These are phyloP conservation scores for Fomes fomentarius DNA, from an alignment of 1,284 basidiomycete genomes.

Conservation along the genomic window DNA sequence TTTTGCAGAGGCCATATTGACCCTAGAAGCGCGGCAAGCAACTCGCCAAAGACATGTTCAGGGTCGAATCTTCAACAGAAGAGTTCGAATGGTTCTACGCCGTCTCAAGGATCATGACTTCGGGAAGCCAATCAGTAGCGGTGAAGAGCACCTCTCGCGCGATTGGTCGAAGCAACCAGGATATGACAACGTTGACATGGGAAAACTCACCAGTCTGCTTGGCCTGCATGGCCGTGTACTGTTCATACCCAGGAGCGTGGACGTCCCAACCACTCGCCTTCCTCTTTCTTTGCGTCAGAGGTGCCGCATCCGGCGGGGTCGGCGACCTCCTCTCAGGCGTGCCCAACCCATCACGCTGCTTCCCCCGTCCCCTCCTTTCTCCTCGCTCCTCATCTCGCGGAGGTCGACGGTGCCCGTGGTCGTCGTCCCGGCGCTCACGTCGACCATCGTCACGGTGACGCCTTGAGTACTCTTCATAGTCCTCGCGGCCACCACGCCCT, in stretches of 20 bases:
- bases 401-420: slow-evolving; percentile 35
- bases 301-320: slow-evolving; percentile 85
- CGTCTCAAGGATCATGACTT: neutral
- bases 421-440: slow-evolving; percentile 40
- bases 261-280: slow-evolving; percentile 96
- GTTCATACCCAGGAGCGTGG: slow-evolving; percentile 93
- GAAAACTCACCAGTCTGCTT: slow-evolving; percentile 85
- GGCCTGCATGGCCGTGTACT: slow-evolving; percentile 92
- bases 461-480: slow-evolving; percentile 41
- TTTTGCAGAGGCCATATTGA: too few relatives aligned
- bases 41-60: neutral
- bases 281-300: slow-evolving; percentile 84
- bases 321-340: slow-evolving; percentile 84
- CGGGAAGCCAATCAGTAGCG: neutral
- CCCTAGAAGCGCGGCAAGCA: neutral
- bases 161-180: neutral
- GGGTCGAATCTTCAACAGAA: neutral
- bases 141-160: neutral
- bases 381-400: slow-evolving; percentile 40
- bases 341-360: slow-evolving; percentile 50
- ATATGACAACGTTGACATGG: neutral
- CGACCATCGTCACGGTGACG: slow-evolving; percentile 46
- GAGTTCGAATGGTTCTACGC: neutral
- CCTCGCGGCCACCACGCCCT: slow-evolving; percentile 39
- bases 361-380: slow-evolving; percentile 37